Evolutionary conservation across 2,329 filamentous ascomycete genomes (phyloP).

Genomic region (Dactylella cylindrospora): DNA sequence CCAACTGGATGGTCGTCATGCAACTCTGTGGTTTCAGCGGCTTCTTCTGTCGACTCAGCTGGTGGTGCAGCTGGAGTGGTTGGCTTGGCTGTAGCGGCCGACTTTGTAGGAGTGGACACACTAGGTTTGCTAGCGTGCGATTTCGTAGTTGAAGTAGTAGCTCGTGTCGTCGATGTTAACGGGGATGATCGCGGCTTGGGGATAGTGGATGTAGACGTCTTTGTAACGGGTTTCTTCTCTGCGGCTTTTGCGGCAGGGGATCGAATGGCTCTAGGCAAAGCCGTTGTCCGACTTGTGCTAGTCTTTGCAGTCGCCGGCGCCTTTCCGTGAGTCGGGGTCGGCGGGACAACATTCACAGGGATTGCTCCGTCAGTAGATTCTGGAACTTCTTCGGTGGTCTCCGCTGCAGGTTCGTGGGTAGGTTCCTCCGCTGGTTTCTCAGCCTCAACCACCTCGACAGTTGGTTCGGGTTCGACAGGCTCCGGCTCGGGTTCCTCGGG

Average conservation of each 20-base stretch:
- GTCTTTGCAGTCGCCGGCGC: background rate
- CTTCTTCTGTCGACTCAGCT: background rate
- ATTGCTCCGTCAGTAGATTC: constrained; percentile 25
- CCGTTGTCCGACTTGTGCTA: background rate
- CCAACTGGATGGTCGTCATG: background rate
- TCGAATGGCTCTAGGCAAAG: background rate
- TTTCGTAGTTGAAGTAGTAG: constrained; percentile 6
- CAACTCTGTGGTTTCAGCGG: background rate
- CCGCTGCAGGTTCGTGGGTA: constrained; percentile 5
- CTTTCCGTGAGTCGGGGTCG: constrained; percentile 20
- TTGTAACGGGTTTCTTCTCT: constrained; percentile 9
- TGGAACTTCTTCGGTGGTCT: constrained; percentile 14
- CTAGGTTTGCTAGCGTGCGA: constrained; percentile 18
- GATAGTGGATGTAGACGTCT: too few species aligned
- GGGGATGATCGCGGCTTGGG: too few species aligned
- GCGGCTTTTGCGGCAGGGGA: constrained; percentile 5
- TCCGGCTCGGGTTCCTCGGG: background rate
- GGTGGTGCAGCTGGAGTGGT: constrained; percentile 1
- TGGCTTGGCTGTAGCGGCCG: constrained; percentile 13
- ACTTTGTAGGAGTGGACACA: constrained; percentile 11
- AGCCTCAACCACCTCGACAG: background rate
- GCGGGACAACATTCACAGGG: constrained; percentile 28
- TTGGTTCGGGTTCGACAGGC: constrained; percentile 7
- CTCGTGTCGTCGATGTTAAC: too few species aligned
- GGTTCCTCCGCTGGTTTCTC: constrained; percentile 1